Percentiles rank a stretch among this genome's conserved stretches.
These are phyloP conservation scores for Candida sojae DNA, from an alignment of 1,139 yeast genomes.

Conservation along the genomic window DNA sequence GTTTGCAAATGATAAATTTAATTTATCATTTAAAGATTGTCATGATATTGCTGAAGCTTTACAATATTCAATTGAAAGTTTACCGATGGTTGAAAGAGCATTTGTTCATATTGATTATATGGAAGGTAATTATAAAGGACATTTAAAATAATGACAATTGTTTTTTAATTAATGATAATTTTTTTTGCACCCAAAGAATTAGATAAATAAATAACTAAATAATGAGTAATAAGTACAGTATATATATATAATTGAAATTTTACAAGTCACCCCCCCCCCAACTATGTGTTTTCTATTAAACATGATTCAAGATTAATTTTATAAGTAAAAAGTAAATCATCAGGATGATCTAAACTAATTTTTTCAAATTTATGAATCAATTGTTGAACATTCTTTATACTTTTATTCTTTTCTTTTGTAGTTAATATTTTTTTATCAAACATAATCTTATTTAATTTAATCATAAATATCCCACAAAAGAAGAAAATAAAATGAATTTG, in stretches of 20 bases:
- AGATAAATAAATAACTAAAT: background rate
- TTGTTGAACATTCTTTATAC: slow-evolving; percentile 17
- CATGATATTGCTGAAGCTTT: slow-evolving; percentile 83
- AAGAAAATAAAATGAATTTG: slow-evolving; percentile 63
- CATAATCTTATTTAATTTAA: slow-evolving; percentile 23
- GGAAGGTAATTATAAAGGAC: slow-evolving; percentile 56
- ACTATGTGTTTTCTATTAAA: slow-evolving; percentile 9
- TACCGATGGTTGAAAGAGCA: slow-evolving; percentile 78
- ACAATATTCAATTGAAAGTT: slow-evolving; percentile 76
- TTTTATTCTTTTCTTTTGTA: background rate
- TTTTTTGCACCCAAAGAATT: background rate
- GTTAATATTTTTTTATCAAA: background rate
- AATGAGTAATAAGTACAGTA: too few species aligned
- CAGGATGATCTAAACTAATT: slow-evolving; percentile 27
- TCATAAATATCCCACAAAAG: slow-evolving; percentile 49
- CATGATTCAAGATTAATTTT: slow-evolving; percentile 24
- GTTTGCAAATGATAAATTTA: slow-evolving; percentile 46
- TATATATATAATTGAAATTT: too few species aligned
- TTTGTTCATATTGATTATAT: slow-evolving; percentile 79
- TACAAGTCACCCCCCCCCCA: too few species aligned
- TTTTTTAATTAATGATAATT: too few species aligned
- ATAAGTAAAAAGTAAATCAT: slow-evolving; percentile 34
- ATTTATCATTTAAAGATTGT: slow-evolving; percentile 60
- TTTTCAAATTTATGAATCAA: slow-evolving; percentile 32
- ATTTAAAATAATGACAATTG: slow-evolving; percentile 35